Base-by-base conservation (phyloP, 1,139 yeast species). In the Nakaseomyces uthaithaninus region DNA sequence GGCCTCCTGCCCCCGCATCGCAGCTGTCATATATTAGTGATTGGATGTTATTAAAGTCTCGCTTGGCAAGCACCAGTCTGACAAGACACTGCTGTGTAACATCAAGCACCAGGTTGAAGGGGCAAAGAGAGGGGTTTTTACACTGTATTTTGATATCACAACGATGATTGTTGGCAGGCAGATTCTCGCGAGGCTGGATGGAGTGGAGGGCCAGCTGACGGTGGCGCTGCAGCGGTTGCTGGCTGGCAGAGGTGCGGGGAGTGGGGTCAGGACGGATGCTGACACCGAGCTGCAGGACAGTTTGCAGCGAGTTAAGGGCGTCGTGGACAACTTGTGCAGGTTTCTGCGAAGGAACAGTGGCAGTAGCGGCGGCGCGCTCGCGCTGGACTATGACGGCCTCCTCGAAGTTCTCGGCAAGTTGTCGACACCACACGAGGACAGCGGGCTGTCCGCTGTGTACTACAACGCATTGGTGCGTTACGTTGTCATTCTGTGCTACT, bases 401-500 rank as follows among this genome's bases (percentile, higher is more conserved):
- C n/a, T 24, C 15, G 12, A 34, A 24, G 33, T 33, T 33, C 16
- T 20, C 4, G 6, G 17, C 7, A 11, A 20, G 9, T 17, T 33
- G 19, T 17, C 12, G n/a, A 6, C 33, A 28, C 6, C 3, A 15
- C 19, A 14, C 6, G 22, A 8, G 11, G 27, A 22, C 8, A 5
- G 11, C 8, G 19, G 17, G 10, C 12, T 33, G 18, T 5, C 19
- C 26, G 11, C 36, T 2, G 4, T 40, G 10, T 22, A 25, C 10
- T 22, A 37, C 12, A 28, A 37, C 17, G 38, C 46, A 5, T 38
- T 51, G 14, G 34, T 30, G 11, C 41, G 45, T 10, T 53, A 51
- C 38, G 39, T 42, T 4, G 31, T 46, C 1, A 33, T 52, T 11
- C 25, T 52, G 8, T 50, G 56, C 28, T 55, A 53, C 37, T 51